Evolutionary conservation across 352 stramenopile species (phyloP).

Genomic region (Phytophthora sp.): DNA sequence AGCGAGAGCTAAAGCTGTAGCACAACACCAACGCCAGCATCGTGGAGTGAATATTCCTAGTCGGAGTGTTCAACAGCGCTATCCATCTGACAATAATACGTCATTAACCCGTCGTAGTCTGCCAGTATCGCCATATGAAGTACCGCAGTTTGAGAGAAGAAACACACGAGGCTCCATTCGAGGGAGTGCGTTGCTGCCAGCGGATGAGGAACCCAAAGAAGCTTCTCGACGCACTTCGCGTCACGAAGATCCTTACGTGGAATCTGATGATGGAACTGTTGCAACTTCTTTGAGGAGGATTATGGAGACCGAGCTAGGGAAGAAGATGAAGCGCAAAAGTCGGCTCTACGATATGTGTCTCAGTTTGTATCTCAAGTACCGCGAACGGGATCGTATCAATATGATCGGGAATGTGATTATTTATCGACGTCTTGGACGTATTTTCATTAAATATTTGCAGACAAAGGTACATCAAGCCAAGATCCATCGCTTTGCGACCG

Average conservation of each 20-base stretch:
- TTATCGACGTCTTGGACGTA: constrained; percentile 51
- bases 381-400: constrained; percentile 53
- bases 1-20: constrained; percentile 22
- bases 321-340: constrained; percentile 67
- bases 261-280: constrained; percentile 10
- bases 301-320: constrained; percentile 63
- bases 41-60: constrained; percentile 3
- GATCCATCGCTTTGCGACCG: constrained; percentile 56
- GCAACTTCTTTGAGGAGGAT: constrained; percentile 49
- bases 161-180: constrained; percentile 7
- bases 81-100: constrained; percentile 3
- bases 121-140: constrained; percentile 8
- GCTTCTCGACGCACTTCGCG: background rate
- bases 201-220: constrained; percentile 7
- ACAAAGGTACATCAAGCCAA: constrained; percentile 37
- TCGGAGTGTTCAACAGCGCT: constrained; percentile 15
- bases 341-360: constrained; percentile 64
- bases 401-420: constrained; percentile 65
- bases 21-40: constrained; percentile 19
- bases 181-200: constrained; percentile 1
- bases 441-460: constrained; percentile 41
- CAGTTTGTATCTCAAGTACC: constrained; percentile 59
- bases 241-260: constrained; percentile 9
- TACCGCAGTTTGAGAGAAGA: constrained; percentile 12
- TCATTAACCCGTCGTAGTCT: constrained; percentile 20